Conservation (phyloP, 352 stramenopile species). For the Globisporangium apiculatum region DNA sequence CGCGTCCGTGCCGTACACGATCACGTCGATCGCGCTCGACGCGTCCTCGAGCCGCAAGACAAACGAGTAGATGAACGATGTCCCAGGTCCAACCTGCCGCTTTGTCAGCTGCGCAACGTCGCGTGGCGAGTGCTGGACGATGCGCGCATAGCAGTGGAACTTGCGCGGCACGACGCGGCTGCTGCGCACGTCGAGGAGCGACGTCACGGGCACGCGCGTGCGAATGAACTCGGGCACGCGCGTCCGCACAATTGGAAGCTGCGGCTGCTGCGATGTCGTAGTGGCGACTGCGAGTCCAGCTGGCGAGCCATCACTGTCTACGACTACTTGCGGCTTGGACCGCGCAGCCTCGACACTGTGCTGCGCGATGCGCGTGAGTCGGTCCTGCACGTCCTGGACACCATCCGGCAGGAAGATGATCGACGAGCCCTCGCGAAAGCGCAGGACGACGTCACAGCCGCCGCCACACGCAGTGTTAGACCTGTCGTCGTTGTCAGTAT, state of each 20-base stretch:
- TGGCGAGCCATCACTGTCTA: not conserved
- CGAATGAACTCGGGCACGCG: constrained; percentile 40
- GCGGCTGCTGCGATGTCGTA: not conserved
- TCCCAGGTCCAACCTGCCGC: constrained; percentile 11
- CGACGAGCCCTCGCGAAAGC: constrained; percentile 66
- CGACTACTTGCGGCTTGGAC: not conserved
- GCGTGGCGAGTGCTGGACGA: constrained; percentile 38
- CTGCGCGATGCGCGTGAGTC: constrained; percentile 6
- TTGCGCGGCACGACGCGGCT: constrained; percentile 40
- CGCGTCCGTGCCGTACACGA: constrained; percentile 63
- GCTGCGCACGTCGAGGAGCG: constrained; percentile 25
- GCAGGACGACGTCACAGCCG: constrained; percentile 20
- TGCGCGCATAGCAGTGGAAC: constrained; percentile 49
- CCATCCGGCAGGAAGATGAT: constrained; percentile 51
- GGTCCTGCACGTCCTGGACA: constrained; percentile 35
- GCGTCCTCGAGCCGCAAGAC: constrained; percentile 45
- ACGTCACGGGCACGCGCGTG: constrained; percentile 35
- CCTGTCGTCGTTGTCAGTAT: constrained; percentile 14
- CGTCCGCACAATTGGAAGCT: constrained; percentile 13
- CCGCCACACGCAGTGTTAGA: not conserved
- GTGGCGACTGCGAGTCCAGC: not conserved
- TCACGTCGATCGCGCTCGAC: constrained; percentile 44
- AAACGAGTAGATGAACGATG: constrained; percentile 48
- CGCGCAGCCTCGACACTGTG: not conserved
- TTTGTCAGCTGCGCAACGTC: constrained; percentile 49